These are phyloP conservation scores for Wickerhamomyces subpelliculosus DNA, from an alignment of 805 yeast genomes.

Conservation along the genomic window DNA sequence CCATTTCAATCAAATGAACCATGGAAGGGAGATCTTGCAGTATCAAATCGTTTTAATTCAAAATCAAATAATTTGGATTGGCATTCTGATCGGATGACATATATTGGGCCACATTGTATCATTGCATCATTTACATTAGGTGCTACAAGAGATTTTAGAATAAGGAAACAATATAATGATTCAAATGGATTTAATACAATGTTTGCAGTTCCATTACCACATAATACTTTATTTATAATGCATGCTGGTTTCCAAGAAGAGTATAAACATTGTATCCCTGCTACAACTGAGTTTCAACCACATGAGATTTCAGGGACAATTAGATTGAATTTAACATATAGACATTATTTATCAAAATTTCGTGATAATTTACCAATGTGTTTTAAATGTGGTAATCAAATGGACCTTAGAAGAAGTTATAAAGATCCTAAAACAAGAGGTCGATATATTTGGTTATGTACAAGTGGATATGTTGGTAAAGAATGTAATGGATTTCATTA, in stretches of 20 bases:
- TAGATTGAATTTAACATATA: slow-evolving; percentile 60
- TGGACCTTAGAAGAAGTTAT: slow-evolving; percentile 51
- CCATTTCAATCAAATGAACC: slow-evolving; percentile 30
- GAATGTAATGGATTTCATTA: slow-evolving; percentile 44
- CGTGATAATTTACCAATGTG: slow-evolving; percentile 35
- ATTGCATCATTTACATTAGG: slow-evolving; percentile 69
- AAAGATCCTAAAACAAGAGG: slow-evolving; percentile 42
- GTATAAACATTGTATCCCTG: slow-evolving; percentile 58
- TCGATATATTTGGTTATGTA: slow-evolving; percentile 63
- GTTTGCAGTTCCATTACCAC: slow-evolving; percentile 55
- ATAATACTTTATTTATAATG: slow-evolving; percentile 66
- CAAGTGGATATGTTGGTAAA: slow-evolving; percentile 33
- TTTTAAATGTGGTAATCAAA: slow-evolving; percentile 28
- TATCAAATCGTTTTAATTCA: slow-evolving; percentile 49
- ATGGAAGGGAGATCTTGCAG: slow-evolving; percentile 51
- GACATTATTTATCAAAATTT: slow-evolving; percentile 42
- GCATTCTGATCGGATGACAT: slow-evolving; percentile 71
- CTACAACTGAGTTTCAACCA: slow-evolving; percentile 32
- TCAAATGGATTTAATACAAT: slow-evolving; percentile 23
- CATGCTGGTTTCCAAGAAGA: slow-evolving; percentile 76
- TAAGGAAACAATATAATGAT: slow-evolving; percentile 37
- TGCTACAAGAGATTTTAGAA: slow-evolving; percentile 58
- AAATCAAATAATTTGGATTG: slow-evolving; percentile 52
- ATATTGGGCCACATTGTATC: slow-evolving; percentile 64
- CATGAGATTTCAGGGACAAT: slow-evolving; percentile 43